Conservation (phyloP, 306 rosid genomes). For the Alnus rubra region DNA sequence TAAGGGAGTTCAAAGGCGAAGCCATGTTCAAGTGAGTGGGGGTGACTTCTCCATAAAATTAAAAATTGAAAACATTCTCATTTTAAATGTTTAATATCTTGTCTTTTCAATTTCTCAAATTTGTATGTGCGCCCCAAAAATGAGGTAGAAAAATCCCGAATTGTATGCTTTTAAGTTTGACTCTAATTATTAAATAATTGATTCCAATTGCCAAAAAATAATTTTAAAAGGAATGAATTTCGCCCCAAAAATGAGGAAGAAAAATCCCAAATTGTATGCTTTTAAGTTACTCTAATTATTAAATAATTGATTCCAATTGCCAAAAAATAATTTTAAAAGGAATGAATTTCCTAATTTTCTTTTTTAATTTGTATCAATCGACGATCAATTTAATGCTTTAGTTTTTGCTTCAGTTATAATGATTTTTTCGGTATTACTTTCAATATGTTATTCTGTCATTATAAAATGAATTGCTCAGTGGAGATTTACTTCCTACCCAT, state of each 20-base stretch:
- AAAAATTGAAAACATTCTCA: too few species aligned
- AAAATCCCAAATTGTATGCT: too few species aligned
- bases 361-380: background rate
- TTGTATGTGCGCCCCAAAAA: too few species aligned
- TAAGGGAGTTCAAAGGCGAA: background rate
- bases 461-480: background rate
- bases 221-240: background rate
- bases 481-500: background rate
- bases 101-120: too few species aligned
- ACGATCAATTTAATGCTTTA: background rate
- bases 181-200: too few species aligned
- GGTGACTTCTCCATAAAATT: too few species aligned
- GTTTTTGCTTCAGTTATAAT: background rate
- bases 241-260: background rate
- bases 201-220: too few species aligned
- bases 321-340: background rate
- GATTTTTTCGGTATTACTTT: background rate
- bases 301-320: too few species aligned
- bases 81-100: too few species aligned
- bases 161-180: too few species aligned
- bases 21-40: background rate
- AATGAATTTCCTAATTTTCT: background rate
- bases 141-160: too few species aligned
- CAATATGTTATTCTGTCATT: background rate
- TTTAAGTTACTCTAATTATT: too few species aligned